Percentiles rank a stretch among this genome's conserved stretches.
Evolutionary conservation across 2,329 filamentous ascomycete species (phyloP).

Genomic region (Fusarium kyushuense): DNA sequence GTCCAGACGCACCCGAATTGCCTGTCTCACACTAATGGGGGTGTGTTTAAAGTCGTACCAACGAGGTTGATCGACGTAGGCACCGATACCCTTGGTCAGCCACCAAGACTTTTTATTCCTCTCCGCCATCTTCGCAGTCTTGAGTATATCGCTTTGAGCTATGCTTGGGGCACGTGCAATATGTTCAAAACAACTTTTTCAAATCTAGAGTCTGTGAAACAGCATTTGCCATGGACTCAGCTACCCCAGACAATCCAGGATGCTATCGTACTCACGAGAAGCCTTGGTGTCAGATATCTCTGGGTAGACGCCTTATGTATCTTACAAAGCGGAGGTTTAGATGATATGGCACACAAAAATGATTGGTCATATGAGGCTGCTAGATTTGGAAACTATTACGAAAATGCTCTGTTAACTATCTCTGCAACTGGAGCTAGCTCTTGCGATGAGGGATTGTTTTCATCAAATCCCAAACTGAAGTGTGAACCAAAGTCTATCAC

Average conservation of each 20-base stretch:
- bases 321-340: not conserved
- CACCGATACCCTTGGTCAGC: accelerated
- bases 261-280: not conserved
- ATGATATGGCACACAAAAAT: not conserved
- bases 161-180: not conserved
- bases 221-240: not conserved
- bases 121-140: accelerated
- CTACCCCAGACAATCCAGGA: conserved; percentile 1
- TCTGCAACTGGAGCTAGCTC: not conserved
- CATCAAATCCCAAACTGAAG: no score
- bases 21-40: accelerated
- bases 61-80: conserved; percentile 5
- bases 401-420: not conserved
- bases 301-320: conserved; percentile 13
- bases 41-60: not conserved
- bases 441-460: not conserved
- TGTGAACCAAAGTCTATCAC: not conserved
- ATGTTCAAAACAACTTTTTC: not conserved
- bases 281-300: not conserved
- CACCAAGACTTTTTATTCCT: not conserved
- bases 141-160: conserved; percentile 6
- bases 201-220: not conserved
- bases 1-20: not conserved
- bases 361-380: conserved; percentile 5
- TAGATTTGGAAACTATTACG: conserved; percentile 9